phyloP scores from a whole-genome alignment of 768 basidiomycete genomes.

The Cyathus striatus region DNA sequence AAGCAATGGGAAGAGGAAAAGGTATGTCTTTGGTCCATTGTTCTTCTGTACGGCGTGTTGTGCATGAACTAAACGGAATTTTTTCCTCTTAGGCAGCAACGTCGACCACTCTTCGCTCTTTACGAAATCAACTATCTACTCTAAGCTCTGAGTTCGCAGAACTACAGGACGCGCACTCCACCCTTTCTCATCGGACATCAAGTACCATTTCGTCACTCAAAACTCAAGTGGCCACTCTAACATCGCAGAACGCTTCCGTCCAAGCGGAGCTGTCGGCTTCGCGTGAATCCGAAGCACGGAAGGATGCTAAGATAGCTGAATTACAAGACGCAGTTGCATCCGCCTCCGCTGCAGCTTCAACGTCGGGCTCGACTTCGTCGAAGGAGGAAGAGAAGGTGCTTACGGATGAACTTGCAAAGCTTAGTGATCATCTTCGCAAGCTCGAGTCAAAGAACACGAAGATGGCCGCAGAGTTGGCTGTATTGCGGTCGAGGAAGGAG shows the following conservation, averaged over 20 bases:
- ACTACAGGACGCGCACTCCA: constrained; percentile 49
- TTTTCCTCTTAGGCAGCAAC: background rate
- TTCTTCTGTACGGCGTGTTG: background rate
- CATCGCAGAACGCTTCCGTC: constrained; percentile 39
- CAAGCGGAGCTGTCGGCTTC: constrained; percentile 35
- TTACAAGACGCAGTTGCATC: no score
- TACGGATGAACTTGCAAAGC: constrained; percentile 63
- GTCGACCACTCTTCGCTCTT: background rate
- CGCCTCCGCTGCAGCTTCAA: no score
- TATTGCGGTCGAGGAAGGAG: constrained; percentile 49
- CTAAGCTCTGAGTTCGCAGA: constrained; percentile 59
- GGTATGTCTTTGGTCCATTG: constrained; percentile 30
- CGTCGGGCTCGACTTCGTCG: no score
- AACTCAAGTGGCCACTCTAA: constrained; percentile 43
- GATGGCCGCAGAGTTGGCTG: constrained; percentile 45
- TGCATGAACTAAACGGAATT: no score
- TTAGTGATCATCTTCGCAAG: constrained; percentile 52
- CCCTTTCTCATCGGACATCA: constrained; percentile 39
- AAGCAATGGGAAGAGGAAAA: constrained; percentile 49
- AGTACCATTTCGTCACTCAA: constrained; percentile 48
- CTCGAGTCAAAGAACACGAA: constrained; percentile 58
- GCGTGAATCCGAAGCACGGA: constrained; percentile 32
- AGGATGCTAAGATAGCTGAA: no score
- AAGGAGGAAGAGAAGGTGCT: constrained; percentile 60
- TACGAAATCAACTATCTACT: constrained; percentile 40